Evolutionary conservation across 768 basidiomycete genomes (phyloP).

Genomic region (Chalciporus piperatus): DNA sequence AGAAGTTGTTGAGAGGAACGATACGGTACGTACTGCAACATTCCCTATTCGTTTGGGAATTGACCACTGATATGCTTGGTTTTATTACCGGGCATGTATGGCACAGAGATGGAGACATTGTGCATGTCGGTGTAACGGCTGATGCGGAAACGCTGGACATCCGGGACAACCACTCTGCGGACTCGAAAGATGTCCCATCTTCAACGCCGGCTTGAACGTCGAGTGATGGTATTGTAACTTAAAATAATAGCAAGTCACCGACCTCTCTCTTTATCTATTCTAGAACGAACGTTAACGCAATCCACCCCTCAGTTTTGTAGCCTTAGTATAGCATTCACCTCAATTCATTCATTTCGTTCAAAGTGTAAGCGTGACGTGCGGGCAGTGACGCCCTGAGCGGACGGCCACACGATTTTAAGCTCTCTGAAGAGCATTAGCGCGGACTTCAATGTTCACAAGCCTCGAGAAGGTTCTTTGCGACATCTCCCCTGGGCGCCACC

Average conservation of each 20-base stretch:
- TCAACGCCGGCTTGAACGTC: not conserved
- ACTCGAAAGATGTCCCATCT: constrained; percentile 25
- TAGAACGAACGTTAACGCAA: not conserved
- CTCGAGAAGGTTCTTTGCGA: too few species aligned
- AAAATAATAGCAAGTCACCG: too few species aligned
- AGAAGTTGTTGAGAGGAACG: constrained; percentile 74
- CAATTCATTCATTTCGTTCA: too few species aligned
- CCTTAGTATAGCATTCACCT: not conserved
- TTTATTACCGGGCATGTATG: not conserved
- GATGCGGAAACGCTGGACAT: constrained; percentile 49
- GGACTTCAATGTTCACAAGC: too few species aligned
- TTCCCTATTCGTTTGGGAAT: not conserved
- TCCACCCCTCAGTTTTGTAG: not conserved
- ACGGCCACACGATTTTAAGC: too few species aligned
- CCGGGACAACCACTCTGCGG: constrained; percentile 58
- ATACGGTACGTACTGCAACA: constrained; percentile 50
- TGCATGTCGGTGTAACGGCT: constrained; percentile 47
- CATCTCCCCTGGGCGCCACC: constrained; percentile 35
- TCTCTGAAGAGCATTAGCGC: too few species aligned
- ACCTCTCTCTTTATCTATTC: not conserved
- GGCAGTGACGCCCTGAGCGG: too few species aligned
- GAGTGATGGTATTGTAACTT: too few species aligned
- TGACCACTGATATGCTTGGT: not conserved
- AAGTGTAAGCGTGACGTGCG: too few species aligned
- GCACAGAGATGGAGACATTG: constrained; percentile 60